A percentile compares a stretch with the other conserved stretches of the same genome.
Conservation (phyloP, 2,329 filamentous ascomycete species). For the Plectosphaerella sp. region DNA sequence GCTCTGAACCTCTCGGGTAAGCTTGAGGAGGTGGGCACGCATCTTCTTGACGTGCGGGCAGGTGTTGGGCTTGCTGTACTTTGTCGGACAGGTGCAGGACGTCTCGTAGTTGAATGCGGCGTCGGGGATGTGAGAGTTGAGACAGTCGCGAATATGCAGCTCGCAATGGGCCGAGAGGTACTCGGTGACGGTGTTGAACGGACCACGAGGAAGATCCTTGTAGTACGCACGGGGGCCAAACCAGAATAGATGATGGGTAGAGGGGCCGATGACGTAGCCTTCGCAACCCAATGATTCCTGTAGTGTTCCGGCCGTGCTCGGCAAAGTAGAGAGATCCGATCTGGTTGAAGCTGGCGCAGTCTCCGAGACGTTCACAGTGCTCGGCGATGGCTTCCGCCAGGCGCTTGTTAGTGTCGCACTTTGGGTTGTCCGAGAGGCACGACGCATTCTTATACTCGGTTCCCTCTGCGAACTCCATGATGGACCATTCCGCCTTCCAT, state of each 20-base stretch:
- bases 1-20: neutral
- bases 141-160: neutral
- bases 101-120: neutral
- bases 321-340: constrained; percentile 9
- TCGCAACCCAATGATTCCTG: neutral
- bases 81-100: neutral
- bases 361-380: neutral
- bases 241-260: neutral
- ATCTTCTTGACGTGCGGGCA: neutral
- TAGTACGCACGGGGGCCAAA: neutral
- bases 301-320: neutral
- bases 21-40: neutral
- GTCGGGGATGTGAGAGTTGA: neutral
- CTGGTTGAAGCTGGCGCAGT: neutral
- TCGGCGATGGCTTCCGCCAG: neutral
- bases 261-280: constrained; percentile 5
- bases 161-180: neutral
- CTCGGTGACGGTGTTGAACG: neutral
- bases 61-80: neutral
- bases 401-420: neutral
- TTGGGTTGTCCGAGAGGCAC: neutral
- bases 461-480: constrained; percentile 7
- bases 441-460: neutral
- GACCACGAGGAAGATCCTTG: neutral
- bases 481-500: constrained; percentile 10